Base-by-base conservation (phyloP, 2,329 filamentous ascomycete species). In the Onygenales sp. region DNA sequence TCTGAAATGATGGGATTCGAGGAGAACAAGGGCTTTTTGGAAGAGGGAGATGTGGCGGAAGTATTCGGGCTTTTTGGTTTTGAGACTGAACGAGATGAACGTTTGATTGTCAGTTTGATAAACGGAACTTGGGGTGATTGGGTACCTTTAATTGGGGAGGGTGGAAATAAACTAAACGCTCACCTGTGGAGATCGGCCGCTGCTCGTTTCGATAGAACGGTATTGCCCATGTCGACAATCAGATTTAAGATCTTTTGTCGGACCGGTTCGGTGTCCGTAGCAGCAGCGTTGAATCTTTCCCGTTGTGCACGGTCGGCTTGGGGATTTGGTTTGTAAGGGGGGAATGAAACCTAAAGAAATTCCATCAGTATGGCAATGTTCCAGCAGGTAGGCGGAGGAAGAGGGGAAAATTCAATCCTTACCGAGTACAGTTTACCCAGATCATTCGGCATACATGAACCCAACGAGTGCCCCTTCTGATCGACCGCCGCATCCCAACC, bases 401-500 rank as follows among this genome's bases (percentile, higher is more conserved):
- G 42, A 17, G 27, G 2, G 42, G 7, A 49, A 9, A 34, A 78
- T 4, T 27, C 21, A 27, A 27, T 27, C 79, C 59, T 72, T 65
- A 91, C 80, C 33, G 85, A 86, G 63, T 96, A 87, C 40, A 98
- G 76, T 62, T 84, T 88, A 49, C 81, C 79, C 54, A 97, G 81
- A 58, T 94, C 75, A 31, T 83, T 77, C 0, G 93, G 93, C 13
- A 98, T 81, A 65, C 92, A 95, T 59, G 94, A 86, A 2, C 93
- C 93, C 8, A 95, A 74, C 0, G 88, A 92, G 56, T 85, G 82
- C 13, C 93, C 93, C 65, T 89, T 80, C 31, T 84, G 81, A 55
- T 90, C 92, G 14, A 89, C 86, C 55, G 90, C 92, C 8, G 90
- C 88, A 63, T 95, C 91, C 94, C 94, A 98, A 9, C 91, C 91